Percentiles rank a stretch among this genome's conserved stretches.
These are phyloP conservation scores for Diutina ranongensis DNA, from an alignment of 1,139 yeast genomes.

Conservation along the genomic window DNA sequence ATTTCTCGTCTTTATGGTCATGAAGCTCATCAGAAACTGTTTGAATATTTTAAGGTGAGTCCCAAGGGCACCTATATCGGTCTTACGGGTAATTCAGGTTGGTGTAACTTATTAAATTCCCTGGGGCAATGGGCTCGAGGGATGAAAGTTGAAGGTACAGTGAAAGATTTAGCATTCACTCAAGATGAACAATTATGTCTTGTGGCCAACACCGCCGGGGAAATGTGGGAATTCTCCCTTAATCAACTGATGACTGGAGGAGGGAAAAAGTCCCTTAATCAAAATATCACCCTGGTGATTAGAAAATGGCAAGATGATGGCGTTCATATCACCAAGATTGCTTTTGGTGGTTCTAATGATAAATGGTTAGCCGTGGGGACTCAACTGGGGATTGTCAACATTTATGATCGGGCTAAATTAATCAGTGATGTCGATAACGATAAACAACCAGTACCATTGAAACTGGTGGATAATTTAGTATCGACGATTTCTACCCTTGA, in stretches of 20 bases:
- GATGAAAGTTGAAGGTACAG: conserved; percentile 77
- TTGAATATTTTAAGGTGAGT: conserved; percentile 73
- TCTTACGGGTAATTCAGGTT: conserved; percentile 75
- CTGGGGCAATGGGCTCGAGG: conserved; percentile 84
- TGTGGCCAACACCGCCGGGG: conserved; percentile 71
- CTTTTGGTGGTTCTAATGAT: conserved; percentile 66
- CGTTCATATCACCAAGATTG: conserved; percentile 67
- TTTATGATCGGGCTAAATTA: conserved; percentile 50
- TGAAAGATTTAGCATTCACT: conserved; percentile 69
- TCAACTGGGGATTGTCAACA: conserved; percentile 78
- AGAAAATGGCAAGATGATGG: conserved; percentile 83
- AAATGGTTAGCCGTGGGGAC: conserved; percentile 87
- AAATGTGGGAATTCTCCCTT: conserved; percentile 79
- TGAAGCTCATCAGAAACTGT: conserved; percentile 72
- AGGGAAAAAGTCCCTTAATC: conserved; percentile 12
- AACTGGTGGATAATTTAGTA: conserved; percentile 65
- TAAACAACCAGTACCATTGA: conserved; percentile 29
- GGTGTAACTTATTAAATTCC: conserved; percentile 67
- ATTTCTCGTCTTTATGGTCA: conserved; percentile 87
- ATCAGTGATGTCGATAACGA: conserved; percentile 7
- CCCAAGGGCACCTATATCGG: conserved; percentile 64
- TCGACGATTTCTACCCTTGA: conserved; percentile 66
- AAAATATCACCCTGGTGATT: conserved; percentile 21
- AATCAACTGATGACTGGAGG: conserved; percentile 13
- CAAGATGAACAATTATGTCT: conserved; percentile 42